These are phyloP conservation scores for Salix exigua DNA, from an alignment of 345 rosid genomes.

Conservation along the genomic window DNA sequence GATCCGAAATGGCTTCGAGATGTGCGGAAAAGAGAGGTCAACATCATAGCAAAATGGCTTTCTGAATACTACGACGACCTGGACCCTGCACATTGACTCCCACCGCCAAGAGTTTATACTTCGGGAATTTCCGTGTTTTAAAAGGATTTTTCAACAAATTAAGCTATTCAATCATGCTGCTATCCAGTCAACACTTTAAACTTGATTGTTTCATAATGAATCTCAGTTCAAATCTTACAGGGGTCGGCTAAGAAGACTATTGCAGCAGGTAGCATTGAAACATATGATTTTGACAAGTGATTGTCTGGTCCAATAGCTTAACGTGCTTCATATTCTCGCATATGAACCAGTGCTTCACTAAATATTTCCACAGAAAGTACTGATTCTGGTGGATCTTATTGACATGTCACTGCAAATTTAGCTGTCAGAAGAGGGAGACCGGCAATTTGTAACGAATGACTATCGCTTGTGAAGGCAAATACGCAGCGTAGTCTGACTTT, in stretches of 20 bases:
- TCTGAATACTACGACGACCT: slow-evolving; percentile 41
- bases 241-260: not conserved
- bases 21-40: slow-evolving; percentile 40
- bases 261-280: too few relatives aligned
- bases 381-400: too few relatives aligned
- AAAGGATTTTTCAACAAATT: not conserved
- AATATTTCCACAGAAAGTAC: too few relatives aligned
- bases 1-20: slow-evolving; percentile 56
- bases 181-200: not conserved
- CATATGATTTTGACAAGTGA: not conserved
- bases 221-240: not conserved
- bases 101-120: too few relatives aligned
- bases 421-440: not conserved
- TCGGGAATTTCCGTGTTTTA: not conserved
- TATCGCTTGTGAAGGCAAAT: not conserved
- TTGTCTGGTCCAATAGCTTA: not conserved
- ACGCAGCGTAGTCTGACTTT: not conserved
- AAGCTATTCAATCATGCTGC: not conserved
- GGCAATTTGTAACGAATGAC: not conserved
- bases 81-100: slow-evolving; percentile 1
- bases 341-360: not conserved
- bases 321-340: not conserved
- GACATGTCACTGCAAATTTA: not conserved
- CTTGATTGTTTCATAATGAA: not conserved
- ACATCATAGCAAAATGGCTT: slow-evolving; percentile 43